These are phyloP conservation scores for Botryotinia calthae DNA, from an alignment of 2,329 filamentous ascomycete genomes.

Conservation along the genomic window DNA sequence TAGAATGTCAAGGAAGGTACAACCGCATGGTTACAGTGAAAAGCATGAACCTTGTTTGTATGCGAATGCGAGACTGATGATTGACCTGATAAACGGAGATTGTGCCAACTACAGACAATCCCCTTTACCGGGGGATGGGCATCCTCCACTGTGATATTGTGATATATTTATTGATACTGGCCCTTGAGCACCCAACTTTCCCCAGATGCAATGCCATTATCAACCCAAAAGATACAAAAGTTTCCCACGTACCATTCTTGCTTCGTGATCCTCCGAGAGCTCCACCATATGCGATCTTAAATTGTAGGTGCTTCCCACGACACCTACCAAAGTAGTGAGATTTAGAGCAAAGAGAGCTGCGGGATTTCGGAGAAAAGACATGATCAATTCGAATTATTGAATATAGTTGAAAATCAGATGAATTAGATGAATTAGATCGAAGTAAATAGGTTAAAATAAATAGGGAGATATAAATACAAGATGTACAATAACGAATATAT, in stretches of 20 bases:
- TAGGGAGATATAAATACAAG: background rate
- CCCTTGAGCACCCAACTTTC: background rate
- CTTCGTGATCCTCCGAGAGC: slow-evolving; percentile 31
- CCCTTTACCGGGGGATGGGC: background rate
- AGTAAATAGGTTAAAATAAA: background rate
- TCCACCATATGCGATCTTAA: slow-evolving; percentile 30
- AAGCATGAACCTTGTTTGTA: background rate
- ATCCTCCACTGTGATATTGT: background rate
- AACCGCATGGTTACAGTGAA: background rate
- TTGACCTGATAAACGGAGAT: background rate
- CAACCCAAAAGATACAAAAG: background rate
- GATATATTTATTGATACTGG: too few relatives aligned
- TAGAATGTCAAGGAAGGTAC: background rate
- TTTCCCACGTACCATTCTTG: slow-evolving; percentile 26
- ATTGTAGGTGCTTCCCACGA: slow-evolving; percentile 27
- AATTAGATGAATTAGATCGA: background rate
- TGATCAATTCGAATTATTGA: slow-evolving; percentile 3
- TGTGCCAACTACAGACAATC: background rate
- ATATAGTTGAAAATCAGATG: background rate
- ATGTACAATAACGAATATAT: background rate
- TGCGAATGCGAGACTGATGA: background rate
- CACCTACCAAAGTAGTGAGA: slow-evolving; percentile 24
- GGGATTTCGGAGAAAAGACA: slow-evolving; percentile 27
- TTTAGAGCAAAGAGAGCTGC: slow-evolving; percentile 23
- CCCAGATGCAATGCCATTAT: background rate